phyloP scores from a whole-genome alignment of 345 rosid genomes.

The Citropsis articulata region DNA sequence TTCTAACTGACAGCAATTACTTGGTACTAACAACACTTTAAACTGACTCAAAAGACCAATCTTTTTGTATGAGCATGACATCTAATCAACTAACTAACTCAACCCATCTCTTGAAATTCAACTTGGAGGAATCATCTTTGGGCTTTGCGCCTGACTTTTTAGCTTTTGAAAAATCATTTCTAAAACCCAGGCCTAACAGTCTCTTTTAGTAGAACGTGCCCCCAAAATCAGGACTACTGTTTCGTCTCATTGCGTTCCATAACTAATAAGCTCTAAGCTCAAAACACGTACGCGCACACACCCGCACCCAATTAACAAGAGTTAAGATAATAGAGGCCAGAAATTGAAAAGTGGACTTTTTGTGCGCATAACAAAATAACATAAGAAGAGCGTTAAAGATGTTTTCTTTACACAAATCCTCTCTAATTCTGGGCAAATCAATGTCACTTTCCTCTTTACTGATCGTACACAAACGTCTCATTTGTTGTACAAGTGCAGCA shows the following conservation, averaged over 20 bases:
- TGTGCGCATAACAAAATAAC: not conserved
- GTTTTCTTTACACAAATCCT: not conserved
- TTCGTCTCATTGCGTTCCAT: not conserved
- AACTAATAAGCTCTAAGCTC: not conserved
- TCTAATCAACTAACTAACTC: not conserved
- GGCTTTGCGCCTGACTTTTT: not conserved
- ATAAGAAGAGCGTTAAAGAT: not conserved
- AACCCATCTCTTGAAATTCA: not conserved
- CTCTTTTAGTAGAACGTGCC: too few species aligned
- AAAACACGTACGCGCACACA: not conserved
- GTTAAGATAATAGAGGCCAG: not conserved
- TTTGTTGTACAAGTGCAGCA: not conserved
- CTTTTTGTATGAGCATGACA: not conserved
- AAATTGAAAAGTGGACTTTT: not conserved
- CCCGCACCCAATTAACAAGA: too few species aligned
- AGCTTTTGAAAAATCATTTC: not conserved
- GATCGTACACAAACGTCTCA: not conserved
- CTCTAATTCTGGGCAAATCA: not conserved
- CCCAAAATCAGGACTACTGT: not conserved
- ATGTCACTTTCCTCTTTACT: not conserved
- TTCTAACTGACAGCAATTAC: not conserved
- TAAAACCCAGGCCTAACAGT: not conserved
- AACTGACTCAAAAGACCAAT: not conserved
- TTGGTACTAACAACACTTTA: not conserved
- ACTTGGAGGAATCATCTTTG: not conserved